A percentile compares a stretch with the other conserved stretches of the same genome.
Conservation (phyloP, 2,329 filamentous ascomycete genomes). For the Geosmithia flava region DNA sequence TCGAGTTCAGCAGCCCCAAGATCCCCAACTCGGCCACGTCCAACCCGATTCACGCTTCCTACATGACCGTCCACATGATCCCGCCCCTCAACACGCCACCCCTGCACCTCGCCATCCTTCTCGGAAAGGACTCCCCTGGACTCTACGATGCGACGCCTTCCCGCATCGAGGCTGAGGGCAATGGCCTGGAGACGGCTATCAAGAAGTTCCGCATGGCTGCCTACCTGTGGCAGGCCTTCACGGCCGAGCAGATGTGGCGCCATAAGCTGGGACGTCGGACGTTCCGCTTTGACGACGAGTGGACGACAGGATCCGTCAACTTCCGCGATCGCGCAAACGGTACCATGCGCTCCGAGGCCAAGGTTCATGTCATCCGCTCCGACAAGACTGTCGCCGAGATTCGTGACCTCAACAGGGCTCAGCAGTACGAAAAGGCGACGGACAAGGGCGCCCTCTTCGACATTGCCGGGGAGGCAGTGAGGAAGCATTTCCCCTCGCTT, state of each 20-base stretch:
- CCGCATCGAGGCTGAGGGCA: conserved; percentile 66
- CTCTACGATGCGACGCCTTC: conserved; percentile 76
- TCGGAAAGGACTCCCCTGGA: conserved; percentile 77
- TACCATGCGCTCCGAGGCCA: conserved; percentile 80
- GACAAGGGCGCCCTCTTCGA: conserved; percentile 63
- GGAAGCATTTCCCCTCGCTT: conserved; percentile 59
- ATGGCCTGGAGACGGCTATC: conserved; percentile 66
- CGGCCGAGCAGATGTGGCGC: conserved; percentile 89
- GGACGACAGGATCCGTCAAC: conserved; percentile 74
- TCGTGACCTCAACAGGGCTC: conserved; percentile 62
- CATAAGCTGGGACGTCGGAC: conserved; percentile 75
- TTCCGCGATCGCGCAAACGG: conserved; percentile 58
- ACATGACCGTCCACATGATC: conserved; percentile 76
- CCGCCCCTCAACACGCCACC: conserved; percentile 69
- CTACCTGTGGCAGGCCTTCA: conserved; percentile 95
- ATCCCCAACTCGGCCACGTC: conserved; percentile 55
- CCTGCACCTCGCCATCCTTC: conserved; percentile 75
- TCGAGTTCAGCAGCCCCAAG: conserved; percentile 81
- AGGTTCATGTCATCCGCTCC: conserved; percentile 72
- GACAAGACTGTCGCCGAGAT: conserved; percentile 80
- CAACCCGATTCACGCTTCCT: conserved; percentile 63
- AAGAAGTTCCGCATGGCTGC: conserved; percentile 90
- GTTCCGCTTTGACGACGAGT: conserved; percentile 89
- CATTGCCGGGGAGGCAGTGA: conserved; percentile 68
- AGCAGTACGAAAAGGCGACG: conserved; percentile 60